Conservation (phyloP, 352 stramenopile genomes). For the Saprolegnia parasitica region DNA sequence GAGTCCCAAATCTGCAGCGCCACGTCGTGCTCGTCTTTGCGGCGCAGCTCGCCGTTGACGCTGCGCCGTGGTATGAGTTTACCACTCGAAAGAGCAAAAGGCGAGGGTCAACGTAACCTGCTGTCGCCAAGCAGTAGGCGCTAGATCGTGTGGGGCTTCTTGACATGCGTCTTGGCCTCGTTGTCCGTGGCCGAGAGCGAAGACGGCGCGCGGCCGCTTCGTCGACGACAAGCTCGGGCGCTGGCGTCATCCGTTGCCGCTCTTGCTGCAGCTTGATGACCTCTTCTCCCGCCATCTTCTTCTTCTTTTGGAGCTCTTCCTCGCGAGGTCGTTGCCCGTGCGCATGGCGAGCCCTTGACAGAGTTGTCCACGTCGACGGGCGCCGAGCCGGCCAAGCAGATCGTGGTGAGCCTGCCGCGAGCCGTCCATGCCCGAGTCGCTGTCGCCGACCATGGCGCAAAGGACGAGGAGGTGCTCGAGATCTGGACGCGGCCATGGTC, state of each 20-base stretch:
- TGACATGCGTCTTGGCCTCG: conserved; percentile 33
- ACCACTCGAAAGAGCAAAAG: background rate
- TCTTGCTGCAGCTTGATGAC: conserved; percentile 75
- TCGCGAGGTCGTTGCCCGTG: conserved; percentile 36
- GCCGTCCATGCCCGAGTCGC: conserved; percentile 36
- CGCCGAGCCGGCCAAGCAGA: conserved; percentile 75
- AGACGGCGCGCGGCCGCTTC: background rate
- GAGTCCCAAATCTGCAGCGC: conserved; percentile 94
- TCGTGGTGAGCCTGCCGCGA: conserved; percentile 74
- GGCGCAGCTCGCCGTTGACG: conserved; percentile 86
- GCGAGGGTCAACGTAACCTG: conserved; percentile 56
- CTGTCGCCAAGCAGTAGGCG: conserved; percentile 88
- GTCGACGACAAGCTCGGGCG: conserved; percentile 1
- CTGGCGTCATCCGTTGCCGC: conserved; percentile 47
- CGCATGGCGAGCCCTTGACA: conserved; percentile 55
- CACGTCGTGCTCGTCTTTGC: conserved; percentile 73
- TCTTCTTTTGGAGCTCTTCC: conserved; percentile 79
- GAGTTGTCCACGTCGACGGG: conserved; percentile 71
- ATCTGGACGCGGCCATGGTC: too few relatives aligned
- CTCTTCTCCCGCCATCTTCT: conserved; percentile 84
- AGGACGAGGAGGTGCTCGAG: too few relatives aligned
- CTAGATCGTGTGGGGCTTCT: conserved; percentile 86
- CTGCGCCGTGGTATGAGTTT: conserved; percentile 33
- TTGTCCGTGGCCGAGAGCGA: background rate
- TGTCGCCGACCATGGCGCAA: conserved; percentile 32